Evolutionary conservation across 371 early-diverging fungal species (phyloP).

Genomic region (Mucor circinelloides): DNA sequence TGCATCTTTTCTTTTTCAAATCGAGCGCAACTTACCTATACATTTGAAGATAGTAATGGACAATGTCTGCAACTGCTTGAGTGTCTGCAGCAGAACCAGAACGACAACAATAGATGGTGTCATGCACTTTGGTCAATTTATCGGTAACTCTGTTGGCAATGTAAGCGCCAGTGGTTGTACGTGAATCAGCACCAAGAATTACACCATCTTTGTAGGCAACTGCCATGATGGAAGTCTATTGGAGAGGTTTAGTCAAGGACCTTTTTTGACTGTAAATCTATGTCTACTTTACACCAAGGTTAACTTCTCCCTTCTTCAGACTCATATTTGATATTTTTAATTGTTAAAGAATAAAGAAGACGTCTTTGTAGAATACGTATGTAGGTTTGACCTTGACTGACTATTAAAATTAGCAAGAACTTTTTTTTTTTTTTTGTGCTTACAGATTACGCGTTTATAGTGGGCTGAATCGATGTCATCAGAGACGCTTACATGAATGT

Average conservation of each 20-base stretch:
- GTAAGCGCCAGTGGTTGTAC: conserved; percentile 96
- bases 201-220: conserved; percentile 95
- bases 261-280: neutral
- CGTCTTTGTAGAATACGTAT: neutral
- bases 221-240: conserved; percentile 93
- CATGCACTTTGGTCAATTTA: conserved; percentile 98
- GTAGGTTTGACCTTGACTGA: neutral
- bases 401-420: neutral
- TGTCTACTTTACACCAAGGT: conserved; percentile 82
- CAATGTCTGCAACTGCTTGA: conserved; percentile 97
- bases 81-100: conserved; percentile 99
- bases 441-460: neutral
- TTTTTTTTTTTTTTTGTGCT: neutral
- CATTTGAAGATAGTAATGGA: conserved; percentile 91
- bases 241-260: neutral
- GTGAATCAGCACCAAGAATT: conserved; percentile 98
- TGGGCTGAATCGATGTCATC: neutral
- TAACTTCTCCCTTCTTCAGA: conserved; percentile 93
- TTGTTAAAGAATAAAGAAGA: neutral
- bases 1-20: neutral
- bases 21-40: conserved; percentile 66
- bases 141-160: conserved; percentile 98
- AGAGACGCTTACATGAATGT: neutral
- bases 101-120: conserved; percentile 97
- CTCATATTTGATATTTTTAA: conserved; percentile 38